Conservation (phyloP, 768 basidiomycete genomes). For the Cystobasidium onofrii region DNA sequence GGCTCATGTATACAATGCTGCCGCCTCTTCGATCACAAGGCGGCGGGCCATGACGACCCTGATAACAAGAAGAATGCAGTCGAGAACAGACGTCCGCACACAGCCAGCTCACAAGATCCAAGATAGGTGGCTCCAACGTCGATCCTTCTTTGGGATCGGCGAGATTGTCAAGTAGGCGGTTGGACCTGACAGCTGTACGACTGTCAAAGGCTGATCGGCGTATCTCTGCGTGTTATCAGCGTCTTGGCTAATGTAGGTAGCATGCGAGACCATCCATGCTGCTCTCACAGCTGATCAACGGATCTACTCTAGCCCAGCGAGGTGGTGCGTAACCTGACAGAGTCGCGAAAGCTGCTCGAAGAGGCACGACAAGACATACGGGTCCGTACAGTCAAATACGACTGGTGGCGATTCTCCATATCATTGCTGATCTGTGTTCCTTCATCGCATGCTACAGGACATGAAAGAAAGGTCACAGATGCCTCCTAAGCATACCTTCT, state of each 20-base stretch:
- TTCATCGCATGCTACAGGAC: background rate
- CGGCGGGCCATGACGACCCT: background rate
- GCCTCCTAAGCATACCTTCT: conserved; percentile 67
- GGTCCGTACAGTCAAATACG: conserved; percentile 53
- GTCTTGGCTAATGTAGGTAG: conserved; percentile 26
- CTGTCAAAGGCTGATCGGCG: conserved; percentile 6
- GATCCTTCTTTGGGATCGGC: conserved; percentile 67
- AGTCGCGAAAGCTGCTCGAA: conserved; percentile 65
- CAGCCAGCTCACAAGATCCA: background rate
- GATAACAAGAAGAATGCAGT: background rate
- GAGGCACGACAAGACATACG: conserved; percentile 67
- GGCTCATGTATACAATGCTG: background rate
- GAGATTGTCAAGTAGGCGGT: conserved; percentile 51
- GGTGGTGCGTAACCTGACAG: conserved; percentile 68
- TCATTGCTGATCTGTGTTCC: too few relatives aligned
- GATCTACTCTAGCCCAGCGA: conserved; percentile 57
- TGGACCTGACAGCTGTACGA: background rate
- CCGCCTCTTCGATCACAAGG: background rate
- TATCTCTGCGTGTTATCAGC: conserved; percentile 1
- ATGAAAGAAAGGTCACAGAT: conserved; percentile 43
- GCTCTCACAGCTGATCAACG: background rate
- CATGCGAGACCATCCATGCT: background rate
- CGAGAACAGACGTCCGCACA: background rate
- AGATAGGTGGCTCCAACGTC: conserved; percentile 1
- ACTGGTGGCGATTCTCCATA: background rate